Conservation (phyloP, 148 eudicot species). For the Heliamphora exappendiculata region DNA sequence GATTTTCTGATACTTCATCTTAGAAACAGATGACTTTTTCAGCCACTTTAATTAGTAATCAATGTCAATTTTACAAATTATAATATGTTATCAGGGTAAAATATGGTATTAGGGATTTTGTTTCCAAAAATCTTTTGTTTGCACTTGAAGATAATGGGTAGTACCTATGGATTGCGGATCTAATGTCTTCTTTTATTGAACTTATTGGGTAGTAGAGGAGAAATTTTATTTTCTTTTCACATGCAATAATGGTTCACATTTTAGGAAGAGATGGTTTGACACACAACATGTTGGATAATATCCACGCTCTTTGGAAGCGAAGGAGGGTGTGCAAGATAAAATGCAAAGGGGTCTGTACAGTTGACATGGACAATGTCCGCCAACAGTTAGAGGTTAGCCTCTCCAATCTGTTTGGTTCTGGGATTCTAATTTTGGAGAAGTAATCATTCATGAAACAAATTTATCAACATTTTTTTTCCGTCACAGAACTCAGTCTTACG, state of each 20-base stretch:
- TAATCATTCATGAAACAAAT: not conserved
- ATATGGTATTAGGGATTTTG: not conserved
- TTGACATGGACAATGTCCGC: conserved; percentile 89
- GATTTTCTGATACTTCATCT: not conserved
- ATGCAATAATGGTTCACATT: not conserved
- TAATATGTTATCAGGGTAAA: too few species aligned
- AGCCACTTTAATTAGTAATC: not conserved
- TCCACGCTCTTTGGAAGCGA: conserved; percentile 96
- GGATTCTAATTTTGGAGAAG: not conserved
- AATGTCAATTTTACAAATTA: not conserved
- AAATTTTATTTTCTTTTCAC: not conserved
- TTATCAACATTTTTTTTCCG: not conserved
- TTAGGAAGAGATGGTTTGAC: conserved; percentile 98
- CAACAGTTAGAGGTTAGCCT: conserved; percentile 81
- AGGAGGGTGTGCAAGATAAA: conserved; percentile 91
- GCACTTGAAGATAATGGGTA: not conserved
- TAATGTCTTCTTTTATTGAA: not conserved
- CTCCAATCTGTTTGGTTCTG: not conserved
- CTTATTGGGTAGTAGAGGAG: not conserved
- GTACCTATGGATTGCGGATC: not conserved
- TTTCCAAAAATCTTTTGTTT: not conserved
- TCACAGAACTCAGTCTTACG: conserved; percentile 4
- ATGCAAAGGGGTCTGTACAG: conserved; percentile 96
- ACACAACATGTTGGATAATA: conserved; percentile 97
- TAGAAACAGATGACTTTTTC: not conserved